Base-by-base conservation (phyloP, 2,329 filamentous ascomycete genomes). In the Pseudocercospora vitis region DNA sequence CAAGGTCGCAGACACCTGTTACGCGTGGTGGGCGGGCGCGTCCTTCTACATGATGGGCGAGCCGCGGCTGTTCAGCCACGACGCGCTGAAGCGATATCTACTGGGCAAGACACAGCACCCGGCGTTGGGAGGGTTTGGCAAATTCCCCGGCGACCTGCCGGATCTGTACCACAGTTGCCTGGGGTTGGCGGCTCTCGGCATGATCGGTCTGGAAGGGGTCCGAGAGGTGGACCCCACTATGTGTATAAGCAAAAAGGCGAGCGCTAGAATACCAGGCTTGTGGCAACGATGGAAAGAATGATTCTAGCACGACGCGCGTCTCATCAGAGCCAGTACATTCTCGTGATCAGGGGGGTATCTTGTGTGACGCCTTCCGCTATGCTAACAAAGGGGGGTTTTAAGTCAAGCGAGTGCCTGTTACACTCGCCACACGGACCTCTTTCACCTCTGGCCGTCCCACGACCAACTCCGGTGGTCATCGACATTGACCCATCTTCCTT, bases 1-100 rank as follows among this genome's bases (percentile, higher is more conserved):
- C 75, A 99, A 99, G 71, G 80, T 86, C 44, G 88, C 89, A 7
- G 94, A 99, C 72, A 97, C 94, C 0, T 99, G 94, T 73, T 99
- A 99, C 71, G 87, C 84, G 18, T 99, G 92, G 78, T 99, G 94
- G 94, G 89, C 89, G 0, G 80, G 81, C 3, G 90, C 83, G 1
- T 83, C 90, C 47, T 69, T 64, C 24, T 56, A 66, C 47, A 63
- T 66, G 8, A 54, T 66, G 49, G 21, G 59, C 39, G 59, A 60
- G 5, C 52, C 60, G 1, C 28, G 47, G 1, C 50, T 62, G 23
- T 65, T 56, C 50, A 48, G 59, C 50, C 50, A 59, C 28, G 11
- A 48, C 7, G 60, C 63, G 1, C 39, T 69, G 4, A 56, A 89
- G n/a, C 79, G 81, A 45, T 97, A 94, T 72, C 77, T 99, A 9